Evolutionary conservation across 2,329 filamentous ascomycete genomes (phyloP), one percentile per base, ranked within the genome.

Genomic region (Colletotrichum karsti): DNA sequence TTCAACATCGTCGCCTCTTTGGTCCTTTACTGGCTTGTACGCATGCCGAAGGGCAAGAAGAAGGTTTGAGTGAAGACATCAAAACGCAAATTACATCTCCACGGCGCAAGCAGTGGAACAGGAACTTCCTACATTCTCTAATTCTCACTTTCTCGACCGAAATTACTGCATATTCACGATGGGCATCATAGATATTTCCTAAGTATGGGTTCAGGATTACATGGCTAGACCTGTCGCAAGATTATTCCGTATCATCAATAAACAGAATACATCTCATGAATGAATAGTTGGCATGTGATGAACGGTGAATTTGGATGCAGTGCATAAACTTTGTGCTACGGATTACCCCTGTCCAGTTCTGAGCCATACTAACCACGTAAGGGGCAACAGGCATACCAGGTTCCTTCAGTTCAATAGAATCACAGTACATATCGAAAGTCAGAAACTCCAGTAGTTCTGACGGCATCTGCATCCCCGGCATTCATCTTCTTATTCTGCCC

Each of bases 1-100:
- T 85, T 86, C 70, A 88, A 88, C 50, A 72, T 84, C 13, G 74
- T 76, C 12, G 83, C 79, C 1, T 84, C 85, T 0, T 72, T 88
- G 10, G 74, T 78, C 0, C 73, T 87, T 20, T 88, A 88, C 72
- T 87, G 81, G 81, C 50, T 84, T 62, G 76, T 75, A 2, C 70
- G 80, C 22, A 78, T 82, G 10, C 76, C 76, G 1, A 75, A 70
- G 50, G 73, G 71, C 1, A 73, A 72, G 57, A 67, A 65, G 46
- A 67, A 58, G 60, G 51, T 15, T 7, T 64, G 28, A 41, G 13
- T 6, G 33, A 20, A 20, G n/a, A 41, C 48, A 18, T 39, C 13
- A 41, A 10, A 15, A 41, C 51, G 15, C 20, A 54, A 13, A 20
- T 35, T 13, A 5, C 33, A 28, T 22, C n/a, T 24, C 20, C 50